Evolutionary conservation across 2,329 filamentous ascomycete genomes (phyloP).

Genomic region (Fusarium sarcochroum): DNA sequence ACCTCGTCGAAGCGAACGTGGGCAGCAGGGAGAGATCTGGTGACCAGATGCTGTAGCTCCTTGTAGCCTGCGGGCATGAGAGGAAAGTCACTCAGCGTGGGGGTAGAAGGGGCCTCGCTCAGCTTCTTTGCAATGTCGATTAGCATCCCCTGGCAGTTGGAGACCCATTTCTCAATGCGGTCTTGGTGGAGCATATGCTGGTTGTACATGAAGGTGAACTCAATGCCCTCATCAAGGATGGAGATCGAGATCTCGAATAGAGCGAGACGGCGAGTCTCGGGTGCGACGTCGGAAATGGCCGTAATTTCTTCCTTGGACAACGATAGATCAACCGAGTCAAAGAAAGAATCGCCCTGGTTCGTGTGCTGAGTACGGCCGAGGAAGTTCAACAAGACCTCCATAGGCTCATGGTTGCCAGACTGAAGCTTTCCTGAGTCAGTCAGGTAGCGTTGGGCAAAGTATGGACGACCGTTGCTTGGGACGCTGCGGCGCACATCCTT

Average conservation of each 20-base stretch:
- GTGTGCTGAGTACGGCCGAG: conserved; percentile 28
- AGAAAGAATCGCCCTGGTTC: background rate
- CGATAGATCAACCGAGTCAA: background rate
- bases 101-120: conserved; percentile 24
- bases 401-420: conserved; percentile 5
- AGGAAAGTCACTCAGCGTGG: conserved; percentile 54
- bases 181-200: conserved; percentile 30
- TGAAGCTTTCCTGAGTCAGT: background rate
- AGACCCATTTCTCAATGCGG: conserved; percentile 28
- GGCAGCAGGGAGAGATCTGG: conserved; percentile 36
- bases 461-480: conserved; percentile 25
- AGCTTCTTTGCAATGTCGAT: conserved; percentile 16
- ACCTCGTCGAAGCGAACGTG: conserved; percentile 40
- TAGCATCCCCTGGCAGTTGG: conserved; percentile 21
- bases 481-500: conserved; percentile 30
- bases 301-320: conserved; percentile 10
- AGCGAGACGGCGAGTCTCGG: conserved; percentile 24
- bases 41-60: conserved; percentile 45
- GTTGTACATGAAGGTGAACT: conserved; percentile 31
- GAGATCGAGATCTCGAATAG: conserved; percentile 43
- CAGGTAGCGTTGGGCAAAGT: conserved; percentile 33
- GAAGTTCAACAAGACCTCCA: conserved; percentile 35
- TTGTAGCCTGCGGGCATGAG: conserved; percentile 51
- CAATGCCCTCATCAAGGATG: background rate
- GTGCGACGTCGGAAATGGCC: conserved; percentile 19